Base-by-base conservation (phyloP, 768 basidiomycete genomes). In the Calocybe gangraenosa region DNA sequence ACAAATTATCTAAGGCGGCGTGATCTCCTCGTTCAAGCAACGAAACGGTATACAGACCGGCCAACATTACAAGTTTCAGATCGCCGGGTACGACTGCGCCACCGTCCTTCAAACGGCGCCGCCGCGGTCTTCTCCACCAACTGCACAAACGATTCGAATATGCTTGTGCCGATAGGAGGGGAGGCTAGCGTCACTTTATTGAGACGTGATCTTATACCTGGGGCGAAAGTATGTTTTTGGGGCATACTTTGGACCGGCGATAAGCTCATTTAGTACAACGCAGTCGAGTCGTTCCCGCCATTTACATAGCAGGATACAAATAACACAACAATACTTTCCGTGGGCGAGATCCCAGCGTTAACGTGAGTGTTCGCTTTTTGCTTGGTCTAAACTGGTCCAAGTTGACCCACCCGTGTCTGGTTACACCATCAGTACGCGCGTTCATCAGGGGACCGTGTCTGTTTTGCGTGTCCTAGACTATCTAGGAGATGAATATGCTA, bases 1-100 rank as follows among this genome's bases (percentile, higher is more conserved):
- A 10, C 48, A 53, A 19, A 47, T 50, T 30, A 53, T 53, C 32
- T 46, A 50, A 35, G 49, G 52, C 18, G 48, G 45, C 2, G 40
- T 53, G 25, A 47, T 53, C 7, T 53, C 46, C 8, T 35, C 38
- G 15, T 53, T 53, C 49, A 53, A 39, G 31, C 44, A 42, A 31
- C 23, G 31, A 10, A 50, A 49, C 30, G 31, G 10, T 0, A 50
- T 50, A 13, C 7, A 15, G n/a, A 11, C 39, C 2, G 46, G 45
- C 14, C 7, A 47, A 3, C 45, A 49, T 35, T 53, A 47, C 37
- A 18, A 40, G 28, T 47, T 53, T n/a, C 3, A 31, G 10, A 43
- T 53, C 17, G 23, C 21, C 2, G 42, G 45, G 21, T 53, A 39
- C 34, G 22, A 49, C 32, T 53, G 52, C n/a, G n/a, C n/a, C n/a